These are phyloP conservation scores for Fremontodendron californicum DNA, from an alignment of 345 rosid genomes.

Conservation along the genomic window DNA sequence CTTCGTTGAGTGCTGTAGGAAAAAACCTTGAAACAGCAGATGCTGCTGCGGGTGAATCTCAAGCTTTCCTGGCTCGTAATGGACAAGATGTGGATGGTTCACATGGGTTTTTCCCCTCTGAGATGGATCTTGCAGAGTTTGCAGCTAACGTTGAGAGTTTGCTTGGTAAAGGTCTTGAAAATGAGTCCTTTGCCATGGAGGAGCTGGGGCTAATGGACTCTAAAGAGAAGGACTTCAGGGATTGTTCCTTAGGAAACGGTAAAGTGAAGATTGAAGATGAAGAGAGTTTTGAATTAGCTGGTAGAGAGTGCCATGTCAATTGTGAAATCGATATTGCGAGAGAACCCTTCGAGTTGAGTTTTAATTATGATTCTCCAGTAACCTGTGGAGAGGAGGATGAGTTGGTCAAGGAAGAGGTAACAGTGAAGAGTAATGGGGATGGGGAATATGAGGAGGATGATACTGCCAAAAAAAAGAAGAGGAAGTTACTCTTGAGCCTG, in stretches of 20 bases:
- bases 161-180: constrained; percentile 70
- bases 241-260: constrained; percentile 12
- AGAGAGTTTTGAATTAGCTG: constrained; percentile 9
- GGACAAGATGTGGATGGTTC: constrained; percentile 23
- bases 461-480: constrained; percentile 36
- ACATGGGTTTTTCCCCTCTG: constrained; percentile 65
- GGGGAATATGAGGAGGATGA: constrained; percentile 14
- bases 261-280: constrained; percentile 54
- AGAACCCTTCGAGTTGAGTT: constrained; percentile 67
- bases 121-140: constrained; percentile 80
- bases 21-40: neutral
- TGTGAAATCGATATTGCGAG: too few species aligned
- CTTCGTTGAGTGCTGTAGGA: neutral
- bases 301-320: too few species aligned
- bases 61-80: neutral
- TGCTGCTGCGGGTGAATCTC: constrained; percentile 18
- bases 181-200: constrained; percentile 66
- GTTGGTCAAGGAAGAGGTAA: constrained; percentile 16
- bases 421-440: neutral
- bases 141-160: constrained; percentile 85
- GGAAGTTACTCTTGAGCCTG: constrained; percentile 45
- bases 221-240: constrained; percentile 24
- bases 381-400: constrained; percentile 44
- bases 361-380: constrained; percentile 55
- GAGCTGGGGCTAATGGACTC: constrained; percentile 52